Evolutionary conservation across 2,329 filamentous ascomycete genomes (phyloP).

Genomic region (Diaporthe helianthi): DNA sequence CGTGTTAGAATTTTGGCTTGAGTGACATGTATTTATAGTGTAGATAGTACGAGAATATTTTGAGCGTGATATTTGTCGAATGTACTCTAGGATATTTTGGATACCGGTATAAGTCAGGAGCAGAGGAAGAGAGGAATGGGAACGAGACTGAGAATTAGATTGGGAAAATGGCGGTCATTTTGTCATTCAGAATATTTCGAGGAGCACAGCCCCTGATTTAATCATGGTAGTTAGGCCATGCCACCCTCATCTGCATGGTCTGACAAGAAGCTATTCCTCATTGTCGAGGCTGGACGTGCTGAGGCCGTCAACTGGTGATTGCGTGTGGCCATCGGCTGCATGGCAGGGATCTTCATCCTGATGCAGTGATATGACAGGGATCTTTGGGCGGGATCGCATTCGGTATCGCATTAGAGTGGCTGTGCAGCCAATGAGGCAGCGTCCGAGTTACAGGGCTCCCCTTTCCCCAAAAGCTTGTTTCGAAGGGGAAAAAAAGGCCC

Average conservation of each 20-base stretch:
- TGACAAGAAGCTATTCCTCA: not conserved
- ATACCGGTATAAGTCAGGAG: not conserved
- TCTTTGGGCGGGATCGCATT: constrained; percentile 24
- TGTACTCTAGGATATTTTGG: not conserved
- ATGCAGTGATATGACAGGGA: not conserved
- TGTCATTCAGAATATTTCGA: not conserved
- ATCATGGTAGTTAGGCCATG: not conserved
- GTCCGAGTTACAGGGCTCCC: not conserved
- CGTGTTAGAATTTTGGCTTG: not conserved
- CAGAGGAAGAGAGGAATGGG: not conserved
- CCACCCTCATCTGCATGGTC: not conserved
- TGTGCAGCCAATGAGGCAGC: constrained; percentile 1
- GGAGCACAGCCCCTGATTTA: not conserved
- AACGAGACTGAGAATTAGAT: not conserved
- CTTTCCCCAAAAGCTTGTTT: constrained; percentile 3
- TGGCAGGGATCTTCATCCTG: not conserved
- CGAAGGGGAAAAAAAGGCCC: constrained; percentile 7
- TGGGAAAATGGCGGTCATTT: constrained; percentile 2
- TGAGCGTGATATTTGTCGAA: no score
- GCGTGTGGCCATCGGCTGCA: no score
- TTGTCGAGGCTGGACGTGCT: not conserved
- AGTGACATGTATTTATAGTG: not conserved
- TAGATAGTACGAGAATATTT: no score
- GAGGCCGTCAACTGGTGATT: no score
- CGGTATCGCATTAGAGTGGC: constrained; percentile 21